Conservation (phyloP, 805 yeast species). For the Priceomyces melissophilus region DNA sequence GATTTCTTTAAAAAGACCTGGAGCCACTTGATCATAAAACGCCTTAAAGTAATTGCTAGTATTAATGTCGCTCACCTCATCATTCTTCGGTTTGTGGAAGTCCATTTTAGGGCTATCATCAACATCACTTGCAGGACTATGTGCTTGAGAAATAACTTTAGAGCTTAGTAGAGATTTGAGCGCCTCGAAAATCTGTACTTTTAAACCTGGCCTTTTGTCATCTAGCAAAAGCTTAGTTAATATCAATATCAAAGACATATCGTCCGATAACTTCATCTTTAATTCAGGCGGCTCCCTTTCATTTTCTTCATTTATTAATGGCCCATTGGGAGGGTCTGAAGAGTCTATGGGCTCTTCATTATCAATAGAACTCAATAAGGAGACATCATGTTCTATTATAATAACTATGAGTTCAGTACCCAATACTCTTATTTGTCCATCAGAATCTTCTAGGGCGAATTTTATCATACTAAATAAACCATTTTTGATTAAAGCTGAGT, state of each 20-base stretch:
- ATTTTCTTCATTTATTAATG: constrained; percentile 8
- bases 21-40: constrained; percentile 64
- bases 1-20: constrained; percentile 49
- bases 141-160: constrained; percentile 25
- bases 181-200: constrained; percentile 83
- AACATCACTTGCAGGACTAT: constrained; percentile 4
- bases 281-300: constrained; percentile 11
- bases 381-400: constrained; percentile 79
- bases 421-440: constrained; percentile 50
- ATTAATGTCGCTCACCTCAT: constrained; percentile 30
- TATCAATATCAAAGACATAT: constrained; percentile 54
- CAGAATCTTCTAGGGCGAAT: constrained; percentile 61
- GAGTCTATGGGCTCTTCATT: constrained; percentile 28
- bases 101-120: constrained; percentile 3
- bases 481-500: constrained; percentile 54
- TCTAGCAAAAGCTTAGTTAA: constrained; percentile 58
- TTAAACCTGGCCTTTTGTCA: constrained; percentile 67
- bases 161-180: constrained; percentile 70
- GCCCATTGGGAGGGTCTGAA: constrained; percentile 20
- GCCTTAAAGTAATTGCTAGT: constrained; percentile 48
- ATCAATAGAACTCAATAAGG: constrained; percentile 46
- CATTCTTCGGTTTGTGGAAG: constrained; percentile 9
- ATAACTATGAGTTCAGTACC: constrained; percentile 81
- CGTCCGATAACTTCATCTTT: constrained; percentile 43
- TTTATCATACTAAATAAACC: constrained; percentile 70